These are phyloP conservation scores for Chlorophyllum brunneum DNA, from an alignment of 768 basidiomycete species.

Conservation along the genomic window DNA sequence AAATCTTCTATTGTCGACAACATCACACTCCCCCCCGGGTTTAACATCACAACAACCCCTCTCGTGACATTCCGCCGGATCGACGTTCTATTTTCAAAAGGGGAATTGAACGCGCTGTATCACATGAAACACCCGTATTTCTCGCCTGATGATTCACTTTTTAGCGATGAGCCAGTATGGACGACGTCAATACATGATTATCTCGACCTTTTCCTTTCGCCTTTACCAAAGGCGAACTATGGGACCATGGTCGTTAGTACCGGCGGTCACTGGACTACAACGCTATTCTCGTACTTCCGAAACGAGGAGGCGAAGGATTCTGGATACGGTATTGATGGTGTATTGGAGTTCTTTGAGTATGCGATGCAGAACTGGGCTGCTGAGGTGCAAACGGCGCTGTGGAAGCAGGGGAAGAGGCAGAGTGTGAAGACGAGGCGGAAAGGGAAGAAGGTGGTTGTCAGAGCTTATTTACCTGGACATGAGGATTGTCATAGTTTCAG, in stretches of 20 bases:
- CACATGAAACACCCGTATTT: constrained; percentile 26
- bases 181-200: constrained; percentile 50
- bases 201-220: constrained; percentile 43
- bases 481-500: constrained; percentile 54
- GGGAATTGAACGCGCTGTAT: constrained; percentile 47
- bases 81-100: constrained; percentile 50
- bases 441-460: constrained; percentile 43
- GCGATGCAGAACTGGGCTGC: constrained; percentile 55
- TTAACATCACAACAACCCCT: constrained; percentile 54
- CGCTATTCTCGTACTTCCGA: constrained; percentile 37
- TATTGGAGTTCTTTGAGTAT: constrained; percentile 55
- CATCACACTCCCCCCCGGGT: constrained; percentile 44
- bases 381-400: constrained; percentile 43
- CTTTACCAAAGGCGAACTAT: constrained; percentile 49
- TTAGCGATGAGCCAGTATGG: constrained; percentile 56
- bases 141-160: constrained; percentile 34
- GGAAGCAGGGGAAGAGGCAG: constrained; percentile 23
- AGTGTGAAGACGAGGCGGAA: constrained; percentile 15
- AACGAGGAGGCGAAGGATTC: constrained; percentile 22
- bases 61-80: constrained; percentile 64
- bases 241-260: constrained; percentile 61
- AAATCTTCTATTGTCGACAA: constrained; percentile 42
- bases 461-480: constrained; percentile 63
- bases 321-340: constrained; percentile 47
- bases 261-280: constrained; percentile 68